Percentiles rank a stretch among this genome's conserved stretches.
phyloP scores from a whole-genome alignment of 2,329 filamentous ascomycete species.

The Aspergillus persii region DNA sequence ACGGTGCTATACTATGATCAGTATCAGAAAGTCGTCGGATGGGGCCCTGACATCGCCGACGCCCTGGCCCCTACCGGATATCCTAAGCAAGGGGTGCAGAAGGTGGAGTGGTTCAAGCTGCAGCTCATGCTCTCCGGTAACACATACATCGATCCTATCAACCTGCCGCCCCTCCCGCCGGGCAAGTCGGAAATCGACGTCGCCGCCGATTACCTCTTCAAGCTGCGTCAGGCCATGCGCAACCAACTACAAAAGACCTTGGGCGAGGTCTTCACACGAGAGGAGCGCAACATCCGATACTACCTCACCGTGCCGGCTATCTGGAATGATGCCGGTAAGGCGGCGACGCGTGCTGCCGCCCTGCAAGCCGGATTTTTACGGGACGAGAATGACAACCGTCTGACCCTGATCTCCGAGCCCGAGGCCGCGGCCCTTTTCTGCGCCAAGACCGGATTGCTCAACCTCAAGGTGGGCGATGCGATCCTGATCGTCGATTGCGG shows the following conservation, averaged over 20 bases:
- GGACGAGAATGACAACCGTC: constrained; percentile 94
- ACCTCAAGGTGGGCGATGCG: constrained; percentile 98
- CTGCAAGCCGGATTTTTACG: constrained; percentile 96
- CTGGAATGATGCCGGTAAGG: constrained; percentile 98
- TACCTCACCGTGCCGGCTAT: constrained; percentile 98
- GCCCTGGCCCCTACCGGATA: constrained; percentile 95
- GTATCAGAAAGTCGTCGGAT: constrained; percentile 99
- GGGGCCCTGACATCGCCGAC: constrained; percentile 97
- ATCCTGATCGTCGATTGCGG: constrained; percentile 97
- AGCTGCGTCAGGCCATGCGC: constrained; percentile 94
- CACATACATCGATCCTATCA: constrained; percentile 98
- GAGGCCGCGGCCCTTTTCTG: constrained; percentile 98
- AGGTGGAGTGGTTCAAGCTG: constrained; percentile 99
- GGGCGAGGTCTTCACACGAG: constrained; percentile 94
- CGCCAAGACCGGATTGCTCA: constrained; percentile 91
- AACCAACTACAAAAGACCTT: constrained; percentile 93
- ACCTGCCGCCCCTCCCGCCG: constrained; percentile 91
- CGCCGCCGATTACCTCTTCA: constrained; percentile 98
- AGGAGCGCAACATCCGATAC: constrained; percentile 96
- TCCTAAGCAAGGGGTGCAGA: constrained; percentile 95
- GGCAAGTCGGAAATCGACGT: constrained; percentile 99
- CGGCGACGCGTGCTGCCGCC: constrained; percentile 89
- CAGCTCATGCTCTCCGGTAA: constrained; percentile 98
- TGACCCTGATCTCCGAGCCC: constrained; percentile 93
- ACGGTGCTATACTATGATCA: constrained; percentile 99